These are phyloP conservation scores for Calocybe indica DNA, from an alignment of 768 basidiomycete species.

Conservation along the genomic window DNA sequence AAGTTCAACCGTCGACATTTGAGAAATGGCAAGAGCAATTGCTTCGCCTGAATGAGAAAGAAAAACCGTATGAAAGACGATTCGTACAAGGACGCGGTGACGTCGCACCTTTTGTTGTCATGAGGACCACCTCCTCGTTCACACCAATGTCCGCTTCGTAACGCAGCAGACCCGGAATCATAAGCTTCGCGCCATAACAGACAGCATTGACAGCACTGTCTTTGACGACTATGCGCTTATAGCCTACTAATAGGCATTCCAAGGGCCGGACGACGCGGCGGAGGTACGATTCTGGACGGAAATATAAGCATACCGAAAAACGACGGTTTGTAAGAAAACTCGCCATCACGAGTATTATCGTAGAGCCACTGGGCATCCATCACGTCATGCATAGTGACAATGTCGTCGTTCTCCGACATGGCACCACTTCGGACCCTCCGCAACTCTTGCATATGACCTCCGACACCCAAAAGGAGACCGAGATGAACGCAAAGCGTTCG, in stretches of 20 bases:
- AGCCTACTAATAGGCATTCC: conserved; percentile 89
- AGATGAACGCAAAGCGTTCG: conserved; percentile 97
- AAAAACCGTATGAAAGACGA: conserved; percentile 2
- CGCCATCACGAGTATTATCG: conserved; percentile 95
- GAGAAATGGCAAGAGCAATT: conserved; percentile 89
- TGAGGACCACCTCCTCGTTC: conserved; percentile 94
- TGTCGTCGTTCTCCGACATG: conserved; percentile 95
- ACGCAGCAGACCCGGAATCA: conserved; percentile 97
- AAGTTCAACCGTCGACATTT: conserved; percentile 98
- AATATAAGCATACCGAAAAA: conserved; percentile 3
- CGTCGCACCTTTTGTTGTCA: conserved; percentile 89
- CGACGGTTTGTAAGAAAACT: conserved; percentile 12
- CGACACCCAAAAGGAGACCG: conserved; percentile 90
- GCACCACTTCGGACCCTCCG: conserved; percentile 92
- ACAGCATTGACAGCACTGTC: conserved; percentile 99
- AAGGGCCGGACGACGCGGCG: conserved; percentile 92
- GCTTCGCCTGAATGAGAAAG: conserved; percentile 60
- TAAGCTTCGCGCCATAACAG: conserved; percentile 98
- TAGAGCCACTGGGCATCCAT: conserved; percentile 98
- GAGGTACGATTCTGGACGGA: conserved; percentile 82
- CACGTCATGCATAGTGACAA: conserved; percentile 99
- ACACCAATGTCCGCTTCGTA: conserved; percentile 94
- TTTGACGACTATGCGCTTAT: conserved; percentile 98
- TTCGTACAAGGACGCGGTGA: background rate
- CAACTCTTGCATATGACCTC: conserved; percentile 99